Evolutionary conservation across 2,329 filamentous ascomycete genomes (phyloP).

Genomic region (Colletotrichum sp.): DNA sequence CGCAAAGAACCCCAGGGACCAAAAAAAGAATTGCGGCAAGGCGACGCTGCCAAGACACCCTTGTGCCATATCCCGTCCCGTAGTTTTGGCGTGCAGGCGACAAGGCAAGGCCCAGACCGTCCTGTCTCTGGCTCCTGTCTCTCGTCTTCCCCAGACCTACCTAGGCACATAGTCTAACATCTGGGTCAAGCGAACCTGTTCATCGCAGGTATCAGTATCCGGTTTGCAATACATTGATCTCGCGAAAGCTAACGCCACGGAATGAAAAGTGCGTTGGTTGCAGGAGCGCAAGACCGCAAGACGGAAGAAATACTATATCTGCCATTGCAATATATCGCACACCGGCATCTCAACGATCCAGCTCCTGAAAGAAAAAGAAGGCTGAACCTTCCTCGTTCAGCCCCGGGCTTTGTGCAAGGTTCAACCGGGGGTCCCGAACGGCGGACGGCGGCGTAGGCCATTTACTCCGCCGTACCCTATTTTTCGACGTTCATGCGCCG

Average conservation of each 20-base stretch:
- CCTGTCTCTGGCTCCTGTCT: neutral
- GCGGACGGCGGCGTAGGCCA: neutral
- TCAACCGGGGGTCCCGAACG: neutral
- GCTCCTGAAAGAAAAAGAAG: neutral
- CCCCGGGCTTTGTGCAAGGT: neutral
- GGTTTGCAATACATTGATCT: neutral
- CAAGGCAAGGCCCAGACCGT: neutral
- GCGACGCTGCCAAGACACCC: neutral
- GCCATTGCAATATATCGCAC: conserved; percentile 2
- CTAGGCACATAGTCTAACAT: neutral
- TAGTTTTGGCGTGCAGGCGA: neutral
- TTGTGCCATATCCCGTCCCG: neutral
- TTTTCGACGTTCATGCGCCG: conserved; percentile 10
- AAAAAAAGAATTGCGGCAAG: neutral
- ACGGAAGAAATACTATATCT: neutral
- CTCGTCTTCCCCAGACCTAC: neutral
- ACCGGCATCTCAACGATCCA: neutral
- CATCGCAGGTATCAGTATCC: neutral
- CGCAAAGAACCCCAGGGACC: neutral
- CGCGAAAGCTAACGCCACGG: neutral
- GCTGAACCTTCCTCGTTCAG: neutral
- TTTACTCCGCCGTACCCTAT: conserved; percentile 3
- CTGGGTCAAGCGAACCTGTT: neutral
- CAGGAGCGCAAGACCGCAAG: neutral
- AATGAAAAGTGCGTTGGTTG: neutral